A percentile compares a stretch with the other conserved stretches of the same genome.
These are phyloP conservation scores for Kwoniella europaea DNA, from an alignment of 768 basidiomycete genomes.

Conservation along the genomic window DNA sequence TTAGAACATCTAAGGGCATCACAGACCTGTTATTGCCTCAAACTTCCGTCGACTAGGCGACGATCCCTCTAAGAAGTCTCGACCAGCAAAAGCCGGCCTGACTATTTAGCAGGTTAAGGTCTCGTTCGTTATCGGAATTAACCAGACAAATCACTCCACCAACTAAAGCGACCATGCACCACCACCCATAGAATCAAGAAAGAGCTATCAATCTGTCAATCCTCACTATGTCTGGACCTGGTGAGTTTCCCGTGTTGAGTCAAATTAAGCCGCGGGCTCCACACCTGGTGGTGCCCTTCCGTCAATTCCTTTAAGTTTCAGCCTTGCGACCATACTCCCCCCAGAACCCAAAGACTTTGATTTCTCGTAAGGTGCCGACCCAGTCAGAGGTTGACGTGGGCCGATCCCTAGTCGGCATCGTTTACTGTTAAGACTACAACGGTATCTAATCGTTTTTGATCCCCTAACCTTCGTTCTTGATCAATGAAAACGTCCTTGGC, in stretches of 20 bases:
- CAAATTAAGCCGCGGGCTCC: slow-evolving; percentile 85
- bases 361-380: slow-evolving; percentile 82
- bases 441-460: slow-evolving; percentile 84
- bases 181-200: slow-evolving; percentile 84
- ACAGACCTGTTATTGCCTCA: slow-evolving; percentile 91
- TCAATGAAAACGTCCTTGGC: slow-evolving; percentile 84
- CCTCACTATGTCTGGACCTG: slow-evolving; percentile 72
- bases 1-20: slow-evolving; percentile 90
- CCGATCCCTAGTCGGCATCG: slow-evolving; percentile 80
- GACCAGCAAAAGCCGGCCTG: slow-evolving; percentile 75
- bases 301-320: slow-evolving; percentile 85
- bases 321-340: slow-evolving; percentile 74
- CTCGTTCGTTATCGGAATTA: slow-evolving; percentile 94
- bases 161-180: slow-evolving; percentile 90
- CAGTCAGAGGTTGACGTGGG: slow-evolving; percentile 72
- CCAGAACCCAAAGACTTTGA: slow-evolving; percentile 88
- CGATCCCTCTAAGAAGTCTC: slow-evolving; percentile 83
- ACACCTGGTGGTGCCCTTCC: slow-evolving; percentile 80
- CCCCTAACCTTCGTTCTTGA: slow-evolving; percentile 85
- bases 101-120: slow-evolving; percentile 93
- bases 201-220: slow-evolving; percentile 83
- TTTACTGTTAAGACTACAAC: slow-evolving; percentile 84
- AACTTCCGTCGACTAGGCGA: slow-evolving; percentile 81
- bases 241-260: slow-evolving; percentile 54
- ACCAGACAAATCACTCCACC: slow-evolving; percentile 93